These are phyloP conservation scores for Oryza longistaminata DNA, from an alignment of 176 grass and related monocot species.

Conservation along the genomic window DNA sequence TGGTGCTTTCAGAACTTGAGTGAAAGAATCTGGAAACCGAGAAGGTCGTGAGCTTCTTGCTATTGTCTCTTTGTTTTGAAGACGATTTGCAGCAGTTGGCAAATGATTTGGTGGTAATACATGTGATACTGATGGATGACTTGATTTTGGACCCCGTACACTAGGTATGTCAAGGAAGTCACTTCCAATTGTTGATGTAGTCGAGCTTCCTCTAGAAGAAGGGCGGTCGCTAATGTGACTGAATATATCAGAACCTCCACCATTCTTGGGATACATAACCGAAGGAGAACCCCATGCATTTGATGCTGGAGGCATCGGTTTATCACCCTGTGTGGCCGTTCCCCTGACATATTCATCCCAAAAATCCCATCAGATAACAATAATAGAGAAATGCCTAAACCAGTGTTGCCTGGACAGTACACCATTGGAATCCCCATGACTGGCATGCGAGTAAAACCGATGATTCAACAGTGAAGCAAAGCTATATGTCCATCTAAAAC, in stretches of 20 bases:
- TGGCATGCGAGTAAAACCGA: background rate
- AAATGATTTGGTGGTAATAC: slow-evolving; percentile 21
- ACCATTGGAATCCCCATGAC: background rate
- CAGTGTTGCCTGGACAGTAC: background rate
- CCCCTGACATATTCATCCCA: slow-evolving; percentile 47
- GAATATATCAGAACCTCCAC: slow-evolving; percentile 41
- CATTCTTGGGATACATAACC: slow-evolving; percentile 55
- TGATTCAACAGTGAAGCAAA: background rate
- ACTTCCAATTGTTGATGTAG: slow-evolving; percentile 57
- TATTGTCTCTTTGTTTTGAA: slow-evolving; percentile 53
- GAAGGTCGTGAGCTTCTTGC: slow-evolving; percentile 53
- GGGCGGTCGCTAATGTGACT: slow-evolving; percentile 45
- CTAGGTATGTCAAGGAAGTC: slow-evolving; percentile 58
- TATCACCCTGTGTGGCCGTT: slow-evolving; percentile 44
- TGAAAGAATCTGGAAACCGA: slow-evolving; percentile 52
- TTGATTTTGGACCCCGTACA: slow-evolving; percentile 38
- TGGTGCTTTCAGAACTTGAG: slow-evolving; percentile 30
- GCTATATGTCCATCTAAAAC: background rate
- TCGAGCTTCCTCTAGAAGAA: slow-evolving; percentile 55
- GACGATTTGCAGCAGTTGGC: slow-evolving; percentile 22
- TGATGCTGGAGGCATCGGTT: slow-evolving; percentile 34
- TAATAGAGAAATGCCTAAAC: slow-evolving; percentile 10
- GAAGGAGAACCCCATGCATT: slow-evolving; percentile 63
- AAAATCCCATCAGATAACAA: slow-evolving; percentile 2
- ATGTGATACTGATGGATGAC: slow-evolving; percentile 38